phyloP scores from a whole-genome alignment of 1,284 basidiomycete genomes.

The Tylopilus orsonianus region DNA sequence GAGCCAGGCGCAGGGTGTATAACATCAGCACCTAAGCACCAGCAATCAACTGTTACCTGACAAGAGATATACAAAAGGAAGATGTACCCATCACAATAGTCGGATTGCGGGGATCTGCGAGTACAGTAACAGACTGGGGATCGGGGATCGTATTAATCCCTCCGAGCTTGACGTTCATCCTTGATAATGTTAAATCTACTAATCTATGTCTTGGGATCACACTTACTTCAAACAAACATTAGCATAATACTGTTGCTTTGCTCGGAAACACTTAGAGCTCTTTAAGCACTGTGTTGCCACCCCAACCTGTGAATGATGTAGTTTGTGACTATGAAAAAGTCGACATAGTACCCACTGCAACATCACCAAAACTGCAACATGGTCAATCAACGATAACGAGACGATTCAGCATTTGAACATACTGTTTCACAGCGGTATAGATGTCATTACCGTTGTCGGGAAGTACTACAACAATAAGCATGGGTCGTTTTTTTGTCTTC shows the following conservation, averaged over 20 bases:
- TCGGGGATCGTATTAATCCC: slow-evolving; percentile 77
- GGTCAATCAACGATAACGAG: slow-evolving; percentile 4
- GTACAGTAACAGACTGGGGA: slow-evolving; percentile 53
- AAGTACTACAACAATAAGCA: slow-evolving; percentile 65
- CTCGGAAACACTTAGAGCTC: slow-evolving; percentile 56
- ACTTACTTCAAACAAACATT: slow-evolving; percentile 77
- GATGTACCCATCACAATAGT: slow-evolving; percentile 75
- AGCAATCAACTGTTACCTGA: slow-evolving; percentile 3
- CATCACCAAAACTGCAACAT: slow-evolving; percentile 62
- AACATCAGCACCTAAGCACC: slow-evolving; percentile 62
- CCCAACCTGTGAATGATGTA: slow-evolving; percentile 46
- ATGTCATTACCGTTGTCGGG: slow-evolving; percentile 73
- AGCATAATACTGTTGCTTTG: slow-evolving; percentile 72
- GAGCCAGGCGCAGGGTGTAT: slow-evolving; percentile 77
- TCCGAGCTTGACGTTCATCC: slow-evolving; percentile 79
- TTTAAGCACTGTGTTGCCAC: slow-evolving; percentile 77
- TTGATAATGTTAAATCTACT: slow-evolving; percentile 29
- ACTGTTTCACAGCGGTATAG: slow-evolving; percentile 77
- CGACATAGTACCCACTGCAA: slow-evolving; percentile 43
- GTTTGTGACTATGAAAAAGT: neutral
- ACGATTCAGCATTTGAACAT: slow-evolving; percentile 31
- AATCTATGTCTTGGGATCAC: neutral
- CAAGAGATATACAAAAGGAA: neutral
- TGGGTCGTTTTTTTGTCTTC: slow-evolving; percentile 44
- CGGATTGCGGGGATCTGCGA: slow-evolving; percentile 67